Base-by-base conservation (phyloP, 495 filamentous ascomycete species). In the Lasiosphaeria hispida region DNA sequence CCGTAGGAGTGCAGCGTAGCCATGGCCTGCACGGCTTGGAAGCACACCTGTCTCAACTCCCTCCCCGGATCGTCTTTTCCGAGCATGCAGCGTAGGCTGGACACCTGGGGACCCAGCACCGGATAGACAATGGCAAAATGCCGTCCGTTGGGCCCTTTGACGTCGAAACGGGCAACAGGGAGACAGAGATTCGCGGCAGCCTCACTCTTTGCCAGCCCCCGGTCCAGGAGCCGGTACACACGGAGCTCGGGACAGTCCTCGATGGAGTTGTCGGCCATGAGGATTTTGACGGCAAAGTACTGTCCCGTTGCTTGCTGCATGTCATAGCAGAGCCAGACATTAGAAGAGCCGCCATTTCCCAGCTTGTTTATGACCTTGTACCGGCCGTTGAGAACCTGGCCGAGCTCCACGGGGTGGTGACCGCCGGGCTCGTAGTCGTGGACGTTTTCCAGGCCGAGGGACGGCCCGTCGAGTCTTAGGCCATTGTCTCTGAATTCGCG, bases 331-430 rank as follows among this genome's bases (percentile, higher is more conserved):
- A 74, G 66, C 71, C 72, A 77, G 17, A 76, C 66, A 35, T 64
- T 76, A 13, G 67, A 61, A 53, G 62, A 69, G 23, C 67, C 61
- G 13, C 72, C 72, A 35, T 53, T 69, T 40, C 72, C 75, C 30
- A 79, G 66, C 59, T 77, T 77, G 55, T 77, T 67, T 15, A 75
- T 55, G 35, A 79, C 62, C 17, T 64, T 63, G 48, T 76, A 77
- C 11, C 70, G 69, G 34, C 58, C 49, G 19, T 65, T 53, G 10
- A 77, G 55, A 18, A 63, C 34, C 38, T 77, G 72, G 33, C 72
- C 73, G 15, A 79, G 55, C 36, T 69, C 57, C 10, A 77, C 59
- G 14, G 75, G 75, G 50, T 77, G 73, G 30, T 63, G 69, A 10
- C 73, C 73, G 17, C 72, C 70, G 2, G 39, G 33, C 10, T 67